A percentile compares a stretch with the other conserved stretches of the same genome.
Evolutionary conservation across 2,329 filamentous ascomycete species (phyloP).

Genomic region (Pestalotiopsis sp.): DNA sequence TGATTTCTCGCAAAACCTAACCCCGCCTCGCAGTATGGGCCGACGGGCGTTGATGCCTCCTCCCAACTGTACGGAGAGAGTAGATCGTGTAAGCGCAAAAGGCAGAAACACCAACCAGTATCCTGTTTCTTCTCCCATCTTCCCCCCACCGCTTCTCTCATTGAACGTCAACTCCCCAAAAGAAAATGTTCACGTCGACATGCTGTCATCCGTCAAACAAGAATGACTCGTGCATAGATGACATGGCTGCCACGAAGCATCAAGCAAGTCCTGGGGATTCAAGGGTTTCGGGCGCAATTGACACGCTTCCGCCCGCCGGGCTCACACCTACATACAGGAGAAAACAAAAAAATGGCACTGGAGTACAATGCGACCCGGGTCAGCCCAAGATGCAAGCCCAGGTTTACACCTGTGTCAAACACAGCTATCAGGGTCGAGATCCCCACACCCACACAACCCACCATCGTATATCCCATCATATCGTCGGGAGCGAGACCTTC

Average conservation of each 20-base stretch:
- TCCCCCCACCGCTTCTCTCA: too few relatives aligned
- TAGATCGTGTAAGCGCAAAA: too few relatives aligned
- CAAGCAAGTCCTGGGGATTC: not conserved
- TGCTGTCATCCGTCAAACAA: not conserved
- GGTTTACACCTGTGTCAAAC: not conserved
- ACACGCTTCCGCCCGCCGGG: not conserved
- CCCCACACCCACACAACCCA: not conserved
- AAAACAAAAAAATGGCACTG: not conserved
- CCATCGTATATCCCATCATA: not conserved
- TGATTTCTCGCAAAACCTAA: too few relatives aligned
- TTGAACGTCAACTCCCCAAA: not conserved
- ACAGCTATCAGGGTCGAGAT: not conserved
- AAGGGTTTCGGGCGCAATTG: not conserved
- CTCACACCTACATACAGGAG: not conserved
- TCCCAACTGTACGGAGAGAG: too few relatives aligned
- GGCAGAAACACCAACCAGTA: too few relatives aligned
- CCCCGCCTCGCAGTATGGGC: too few relatives aligned
- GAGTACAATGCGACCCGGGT: not conserved
- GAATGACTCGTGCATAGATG: not conserved
- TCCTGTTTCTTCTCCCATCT: too few relatives aligned
- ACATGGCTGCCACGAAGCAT: not conserved
- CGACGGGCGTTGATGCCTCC: too few relatives aligned
- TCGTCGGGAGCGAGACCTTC: not conserved
- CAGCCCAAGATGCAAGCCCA: not conserved
- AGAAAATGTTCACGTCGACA: not conserved